Evolutionary conservation across 768 basidiomycete genomes (phyloP), one percentile per base, ranked within the genome.

Genomic region (Leccinum uliginosum): DNA sequence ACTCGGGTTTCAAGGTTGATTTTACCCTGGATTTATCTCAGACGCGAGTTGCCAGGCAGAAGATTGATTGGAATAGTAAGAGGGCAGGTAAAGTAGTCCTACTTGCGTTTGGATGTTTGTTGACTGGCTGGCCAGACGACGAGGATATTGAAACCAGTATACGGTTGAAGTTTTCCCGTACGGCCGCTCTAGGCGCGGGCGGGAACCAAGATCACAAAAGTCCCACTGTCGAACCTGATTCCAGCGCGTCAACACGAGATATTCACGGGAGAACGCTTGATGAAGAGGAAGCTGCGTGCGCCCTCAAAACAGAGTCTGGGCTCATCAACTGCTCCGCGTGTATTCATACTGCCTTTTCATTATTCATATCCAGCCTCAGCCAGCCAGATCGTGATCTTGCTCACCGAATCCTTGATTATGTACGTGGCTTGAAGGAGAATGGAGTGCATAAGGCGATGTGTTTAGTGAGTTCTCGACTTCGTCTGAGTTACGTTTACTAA

Each of bases 31-130:
- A 95, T 62, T 82, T 84, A 1, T 74, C 80, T 11, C 78, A 81
- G 51, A 75, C 86, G 12, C 83, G 80, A 59, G 73, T 76, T 6
- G 80, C 83, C 38, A 80, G 86, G 7, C 68, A 75, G 24, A 73
- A 69, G 11, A 74, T 89, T 34, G 89, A 92, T 65, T 92, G 87
- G 83, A 91, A 91, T 62, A 96, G 91, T 71, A 92, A 92, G 74
- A 91, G 91, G 78, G 87, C 88, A 61, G 90, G 91, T 89, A 59
- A 54, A 77, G 29, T 21, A 10, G 29, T 35, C 35, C 53, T 35
- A 51, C 14, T 45, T 21, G 19, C 6, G 50, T 49, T 52, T 10
- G n/a, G 44, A 46, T 10, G 14, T 23, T 51, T 43, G 29, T 51
- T 59, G 60, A 59, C 53, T 49, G 21, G 58, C 38, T 32, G 27